Percentiles rank a stretch among this genome's conserved stretches.
These are phyloP conservation scores for Citrus australasica DNA, from an alignment of 345 rosid species.

Conservation along the genomic window DNA sequence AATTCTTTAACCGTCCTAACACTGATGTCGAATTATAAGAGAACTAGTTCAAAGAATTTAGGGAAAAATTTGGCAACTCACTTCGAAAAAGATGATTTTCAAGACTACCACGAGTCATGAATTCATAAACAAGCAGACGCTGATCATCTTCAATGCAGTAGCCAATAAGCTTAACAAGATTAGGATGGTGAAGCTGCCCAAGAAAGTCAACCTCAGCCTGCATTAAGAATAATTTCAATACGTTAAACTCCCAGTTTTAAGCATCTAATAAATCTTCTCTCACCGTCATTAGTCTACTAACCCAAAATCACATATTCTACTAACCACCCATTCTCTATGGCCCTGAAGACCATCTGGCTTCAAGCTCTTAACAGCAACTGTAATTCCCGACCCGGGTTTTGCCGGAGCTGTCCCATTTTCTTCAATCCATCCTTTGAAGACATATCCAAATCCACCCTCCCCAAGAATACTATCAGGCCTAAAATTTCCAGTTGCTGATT, in stretches of 20 bases:
- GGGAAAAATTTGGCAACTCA: slow-evolving; percentile 30
- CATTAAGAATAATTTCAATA: slow-evolving; percentile 21
- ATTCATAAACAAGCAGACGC: slow-evolving; percentile 89
- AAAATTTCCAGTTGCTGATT: slow-evolving; percentile 78
- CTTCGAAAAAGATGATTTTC: slow-evolving; percentile 98
- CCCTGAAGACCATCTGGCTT: slow-evolving; percentile 92
- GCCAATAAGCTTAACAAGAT: slow-evolving; percentile 88
- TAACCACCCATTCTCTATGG: slow-evolving; percentile 88
- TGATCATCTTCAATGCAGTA: slow-evolving; percentile 94
- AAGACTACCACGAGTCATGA: slow-evolving; percentile 96
- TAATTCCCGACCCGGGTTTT: slow-evolving; percentile 78
- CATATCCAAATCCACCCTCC: slow-evolving; percentile 84
- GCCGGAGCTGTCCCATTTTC: slow-evolving; percentile 81
- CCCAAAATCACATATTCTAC: slow-evolving; percentile 45
- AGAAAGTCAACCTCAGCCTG: slow-evolving; percentile 95
- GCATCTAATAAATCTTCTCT: slow-evolving; percentile 14
- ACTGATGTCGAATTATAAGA: not conserved
- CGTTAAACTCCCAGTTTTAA: slow-evolving; percentile 12
- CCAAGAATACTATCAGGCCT: slow-evolving; percentile 87
- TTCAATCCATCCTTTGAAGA: slow-evolving; percentile 83
- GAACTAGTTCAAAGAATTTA: not conserved
- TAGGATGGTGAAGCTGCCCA: slow-evolving; percentile 92
- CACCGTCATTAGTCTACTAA: slow-evolving; percentile 33
- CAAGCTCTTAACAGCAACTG: slow-evolving; percentile 83
- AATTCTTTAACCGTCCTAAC: not conserved